These are phyloP conservation scores for Papiliotrema terrestris DNA, from an alignment of 1,284 basidiomycete species.

Conservation along the genomic window DNA sequence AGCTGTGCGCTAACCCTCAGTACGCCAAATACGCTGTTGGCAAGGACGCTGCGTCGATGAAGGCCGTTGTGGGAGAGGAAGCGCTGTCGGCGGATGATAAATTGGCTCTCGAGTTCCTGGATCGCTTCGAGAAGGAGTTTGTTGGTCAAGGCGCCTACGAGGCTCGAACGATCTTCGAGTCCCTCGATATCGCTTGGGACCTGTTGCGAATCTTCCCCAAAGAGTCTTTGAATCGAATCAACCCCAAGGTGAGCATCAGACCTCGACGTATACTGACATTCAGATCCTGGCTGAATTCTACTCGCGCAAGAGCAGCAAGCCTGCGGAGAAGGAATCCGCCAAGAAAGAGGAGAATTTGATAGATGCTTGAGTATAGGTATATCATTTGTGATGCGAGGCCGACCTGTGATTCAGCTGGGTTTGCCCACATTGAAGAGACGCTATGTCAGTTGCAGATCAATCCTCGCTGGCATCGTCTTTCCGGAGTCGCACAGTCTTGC, in stretches of 20 bases:
- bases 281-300: conserved; percentile 34
- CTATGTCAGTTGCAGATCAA: too few relatives aligned
- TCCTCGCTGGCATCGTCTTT: too few relatives aligned
- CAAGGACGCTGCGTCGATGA: conserved; percentile 97
- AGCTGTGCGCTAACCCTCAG: conserved; percentile 48
- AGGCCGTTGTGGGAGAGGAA: conserved; percentile 98
- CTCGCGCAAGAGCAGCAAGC: conserved; percentile 58
- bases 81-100: conserved; percentile 92
- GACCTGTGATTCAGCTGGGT: too few relatives aligned
- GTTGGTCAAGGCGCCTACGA: conserved; percentile 95
- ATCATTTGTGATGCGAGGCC: too few relatives aligned
- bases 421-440: too few relatives aligned
- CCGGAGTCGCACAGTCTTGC: too few relatives aligned
- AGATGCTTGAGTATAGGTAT: conserved; percentile 10
- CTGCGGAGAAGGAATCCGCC: conserved; percentile 64
- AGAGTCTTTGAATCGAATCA: conserved; percentile 95
- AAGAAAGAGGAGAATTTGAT: conserved; percentile 52
- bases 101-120: conserved; percentile 81
- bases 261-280: neutral
- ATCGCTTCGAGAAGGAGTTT: conserved; percentile 92
- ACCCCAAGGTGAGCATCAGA: conserved; percentile 56
- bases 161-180: conserved; percentile 94
- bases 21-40: conserved; percentile 98
- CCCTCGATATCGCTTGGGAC: conserved; percentile 95
- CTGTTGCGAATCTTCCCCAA: conserved; percentile 98